Conservation (phyloP, 176 grass and related monocot species). For the Oropetium thomaeum region DNA sequence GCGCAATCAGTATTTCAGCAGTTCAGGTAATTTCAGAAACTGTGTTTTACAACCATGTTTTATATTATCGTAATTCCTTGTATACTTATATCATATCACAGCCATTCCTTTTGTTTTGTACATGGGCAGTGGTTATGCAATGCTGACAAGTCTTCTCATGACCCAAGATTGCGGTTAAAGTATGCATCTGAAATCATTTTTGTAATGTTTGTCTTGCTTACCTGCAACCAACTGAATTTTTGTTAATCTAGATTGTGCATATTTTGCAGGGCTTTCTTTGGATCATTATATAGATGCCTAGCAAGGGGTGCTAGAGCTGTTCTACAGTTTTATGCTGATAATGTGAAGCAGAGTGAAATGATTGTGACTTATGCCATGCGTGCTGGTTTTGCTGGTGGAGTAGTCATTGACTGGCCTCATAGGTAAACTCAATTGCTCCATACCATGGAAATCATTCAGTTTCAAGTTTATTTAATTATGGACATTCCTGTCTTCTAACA, state of each 20-base stretch:
- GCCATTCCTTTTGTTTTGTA: constrained; percentile 8
- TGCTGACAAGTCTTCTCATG: constrained; percentile 89
- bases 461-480: constrained; percentile 14
- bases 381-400: constrained; percentile 93
- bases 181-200: constrained; percentile 36
- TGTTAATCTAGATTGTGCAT: constrained; percentile 2
- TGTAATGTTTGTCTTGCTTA: neutral
- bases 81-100: neutral
- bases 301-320: constrained; percentile 94
- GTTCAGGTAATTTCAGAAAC: constrained; percentile 59
- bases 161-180: constrained; percentile 92
- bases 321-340: constrained; percentile 93
- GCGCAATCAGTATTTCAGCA: constrained; percentile 94
- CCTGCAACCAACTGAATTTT: neutral
- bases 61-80: constrained; percentile 6
- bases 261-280: constrained; percentile 91
- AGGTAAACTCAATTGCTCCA: constrained; percentile 42
- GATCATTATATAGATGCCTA: constrained; percentile 91
- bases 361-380: constrained; percentile 87
- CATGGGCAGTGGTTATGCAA: constrained; percentile 89
- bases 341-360: constrained; percentile 97
- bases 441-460: neutral
- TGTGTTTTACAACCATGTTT: constrained; percentile 6
- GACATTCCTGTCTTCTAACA: constrained; percentile 30
- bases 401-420: constrained; percentile 92